Base-by-base conservation (phyloP, 2,329 filamentous ascomycete species). In the Chrysoporthe austroafricana region DNA sequence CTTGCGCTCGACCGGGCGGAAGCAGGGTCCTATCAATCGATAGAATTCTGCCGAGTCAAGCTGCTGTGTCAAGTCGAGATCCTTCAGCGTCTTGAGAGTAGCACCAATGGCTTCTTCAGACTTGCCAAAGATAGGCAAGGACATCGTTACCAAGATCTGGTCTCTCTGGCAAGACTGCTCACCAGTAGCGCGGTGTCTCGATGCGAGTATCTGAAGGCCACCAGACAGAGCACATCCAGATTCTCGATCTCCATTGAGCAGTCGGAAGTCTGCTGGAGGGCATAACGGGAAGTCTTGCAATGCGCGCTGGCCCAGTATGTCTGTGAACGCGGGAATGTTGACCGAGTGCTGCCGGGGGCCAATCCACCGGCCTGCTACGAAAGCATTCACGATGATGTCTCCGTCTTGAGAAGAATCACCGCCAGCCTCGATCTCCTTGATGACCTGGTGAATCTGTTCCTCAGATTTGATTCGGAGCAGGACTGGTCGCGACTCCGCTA, bases 31-130 rank as follows among this genome's bases (percentile, higher is more conserved):
- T 7, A 63, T 63, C n/a, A 70, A 21, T 14, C 59, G 64, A 9
- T 9, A 26, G 21, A 70, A 65, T 58, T 70, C 68, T 7, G 68
- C 66, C 18, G 68, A 48, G 48, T 70, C 68, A 34, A 70, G 59
- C 36, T 66, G 66, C 39, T 66, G 56, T 16, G 66, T 26, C 1
- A 70, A 42, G n/a, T 70, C 68, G 32, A 70, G 62, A 48, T 59
- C 61, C 32, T 59, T 63, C 16, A 70, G 16, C 3, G 60, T 68
- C 59, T 61, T 62, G 5, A 54, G 9, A 2, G 48, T 21, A 18
- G 64, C 26, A 6, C 16, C 16, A 1, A 39, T 46, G 9, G 18
- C 36, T 3, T 43, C 34, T 8, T 56, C 39, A 13, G 26, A 42
- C 2, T 63, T 59, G 18, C 66, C 68, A 16, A 70, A 43, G 36